phyloP scores from a whole-genome alignment of 2,329 filamentous ascomycete genomes.

The Xylaria sp. region DNA sequence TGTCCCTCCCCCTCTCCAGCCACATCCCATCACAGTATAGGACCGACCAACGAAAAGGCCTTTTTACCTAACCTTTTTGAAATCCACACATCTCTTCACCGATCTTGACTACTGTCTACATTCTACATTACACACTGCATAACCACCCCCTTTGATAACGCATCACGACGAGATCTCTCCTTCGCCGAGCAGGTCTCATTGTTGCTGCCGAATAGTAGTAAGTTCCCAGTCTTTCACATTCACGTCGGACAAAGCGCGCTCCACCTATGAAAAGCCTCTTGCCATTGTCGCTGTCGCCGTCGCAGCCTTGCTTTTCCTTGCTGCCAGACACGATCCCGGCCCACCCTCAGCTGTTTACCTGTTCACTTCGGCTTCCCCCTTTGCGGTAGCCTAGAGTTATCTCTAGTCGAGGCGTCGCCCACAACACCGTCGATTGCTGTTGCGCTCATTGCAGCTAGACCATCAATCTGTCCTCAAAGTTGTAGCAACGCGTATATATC shows the following conservation, averaged over 20 bases:
- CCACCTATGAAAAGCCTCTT: slow-evolving; percentile 21
- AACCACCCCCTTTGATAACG: slow-evolving; percentile 47
- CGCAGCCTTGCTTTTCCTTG: slow-evolving; percentile 38
- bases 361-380: slow-evolving; percentile 45
- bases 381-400: slow-evolving; percentile 47
- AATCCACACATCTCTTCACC: slow-evolving; percentile 50
- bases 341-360: slow-evolving; percentile 44
- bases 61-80: slow-evolving; percentile 48
- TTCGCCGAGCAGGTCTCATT: slow-evolving; percentile 53
- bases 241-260: slow-evolving; percentile 43
- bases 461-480: slow-evolving; percentile 47
- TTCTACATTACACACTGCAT: slow-evolving; percentile 47
- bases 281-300: slow-evolving; percentile 18
- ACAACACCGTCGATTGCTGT: slow-evolving; percentile 21
- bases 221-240: slow-evolving; percentile 39
- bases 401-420: slow-evolving; percentile 23
- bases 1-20: slow-evolving; percentile 45
- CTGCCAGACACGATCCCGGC: slow-evolving; percentile 35
- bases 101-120: slow-evolving; percentile 47
- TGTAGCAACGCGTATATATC: slow-evolving; percentile 28
- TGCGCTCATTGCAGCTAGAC: slow-evolving; percentile 38
- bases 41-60: slow-evolving; percentile 37
- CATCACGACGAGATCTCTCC: slow-evolving; percentile 51
- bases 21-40: slow-evolving; percentile 44
- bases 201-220: slow-evolving; percentile 50